Conservation (phyloP, 139 green algal species). For the Medakamo hakoo region DNA sequence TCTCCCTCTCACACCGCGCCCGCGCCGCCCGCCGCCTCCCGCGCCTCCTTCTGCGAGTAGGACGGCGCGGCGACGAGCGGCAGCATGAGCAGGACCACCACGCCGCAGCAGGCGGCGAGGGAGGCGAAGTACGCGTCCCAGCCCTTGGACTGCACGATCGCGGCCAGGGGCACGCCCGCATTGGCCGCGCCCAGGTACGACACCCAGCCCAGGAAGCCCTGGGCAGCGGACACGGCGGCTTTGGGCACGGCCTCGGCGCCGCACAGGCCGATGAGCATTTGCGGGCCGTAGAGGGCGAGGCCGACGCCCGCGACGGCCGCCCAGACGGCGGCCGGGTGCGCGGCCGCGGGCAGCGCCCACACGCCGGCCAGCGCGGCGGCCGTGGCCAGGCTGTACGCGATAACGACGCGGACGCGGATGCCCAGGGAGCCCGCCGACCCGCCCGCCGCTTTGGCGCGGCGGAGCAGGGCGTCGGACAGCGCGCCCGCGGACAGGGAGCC, state of each 20-base stretch:
- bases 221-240: slow-evolving; percentile 4
- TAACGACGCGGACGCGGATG: slow-evolving; percentile 50
- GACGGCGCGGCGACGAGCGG: slow-evolving; percentile 62
- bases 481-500: slow-evolving; percentile 62
- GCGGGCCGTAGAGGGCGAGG: slow-evolving; percentile 51
- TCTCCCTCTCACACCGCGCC: too few relatives aligned
- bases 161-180: slow-evolving; percentile 64
- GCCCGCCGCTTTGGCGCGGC: neutral
- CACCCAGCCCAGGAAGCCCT: slow-evolving; percentile 81
- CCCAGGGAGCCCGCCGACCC: slow-evolving; percentile 35
- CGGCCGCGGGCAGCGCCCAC: neutral
- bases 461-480: slow-evolving; percentile 48
- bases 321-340: neutral
- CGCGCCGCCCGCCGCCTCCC: too few relatives aligned
- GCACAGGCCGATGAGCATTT: slow-evolving; percentile 36
- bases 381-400: neutral
- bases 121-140: slow-evolving; percentile 68
- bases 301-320: slow-evolving; percentile 5
- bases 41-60: slow-evolving; percentile 38
- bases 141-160: slow-evolving; percentile 72
- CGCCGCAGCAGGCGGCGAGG: slow-evolving; percentile 46
- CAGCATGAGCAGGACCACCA: slow-evolving; percentile 57
- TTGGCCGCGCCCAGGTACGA: slow-evolving; percentile 57
- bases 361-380: neutral
- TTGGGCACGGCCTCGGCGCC: slow-evolving; percentile 15